Percentiles rank a stretch among this genome's conserved stretches.
Evolutionary conservation across 352 stramenopile species (phyloP).

Genomic region (Phytophthora pini): DNA sequence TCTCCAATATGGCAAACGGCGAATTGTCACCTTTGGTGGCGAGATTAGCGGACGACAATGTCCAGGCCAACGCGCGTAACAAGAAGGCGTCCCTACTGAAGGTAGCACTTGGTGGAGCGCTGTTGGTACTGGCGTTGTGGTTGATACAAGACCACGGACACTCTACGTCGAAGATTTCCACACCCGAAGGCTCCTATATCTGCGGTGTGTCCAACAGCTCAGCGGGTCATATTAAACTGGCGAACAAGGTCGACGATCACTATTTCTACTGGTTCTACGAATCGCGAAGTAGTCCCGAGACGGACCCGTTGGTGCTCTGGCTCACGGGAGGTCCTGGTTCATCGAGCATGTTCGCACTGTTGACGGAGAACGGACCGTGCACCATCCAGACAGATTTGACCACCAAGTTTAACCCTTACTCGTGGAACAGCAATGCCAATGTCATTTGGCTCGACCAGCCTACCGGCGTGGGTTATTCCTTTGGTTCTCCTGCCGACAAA

Average conservation of each 20-base stretch:
- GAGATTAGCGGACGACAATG: background rate
- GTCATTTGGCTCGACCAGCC: constrained; percentile 69
- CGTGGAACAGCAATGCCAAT: constrained; percentile 62
- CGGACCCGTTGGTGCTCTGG: constrained; percentile 76
- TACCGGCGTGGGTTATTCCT: constrained; percentile 54
- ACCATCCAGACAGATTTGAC: constrained; percentile 39
- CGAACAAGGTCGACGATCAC: constrained; percentile 52
- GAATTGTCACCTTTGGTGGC: constrained; percentile 34
- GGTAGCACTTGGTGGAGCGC: constrained; percentile 17
- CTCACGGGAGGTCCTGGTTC: constrained; percentile 55
- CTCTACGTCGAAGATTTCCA: background rate
- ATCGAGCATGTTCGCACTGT: constrained; percentile 51
- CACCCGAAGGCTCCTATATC: constrained; percentile 3
- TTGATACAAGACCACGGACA: constrained; percentile 20
- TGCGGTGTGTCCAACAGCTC: constrained; percentile 41
- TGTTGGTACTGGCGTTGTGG: constrained; percentile 31
- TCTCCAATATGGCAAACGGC: constrained; percentile 15
- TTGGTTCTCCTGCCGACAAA: constrained; percentile 33
- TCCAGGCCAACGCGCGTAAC: background rate
- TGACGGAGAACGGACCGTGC: constrained; percentile 64
- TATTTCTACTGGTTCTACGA: constrained; percentile 74
- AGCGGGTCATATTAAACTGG: constrained; percentile 56
- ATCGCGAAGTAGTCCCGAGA: constrained; percentile 46
- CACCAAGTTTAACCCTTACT: constrained; percentile 49
- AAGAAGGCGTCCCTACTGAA: constrained; percentile 24